Evolutionary conservation across 2,329 filamentous ascomycete species (phyloP), one percentile per base, ranked within the genome.

Genomic region (Pseudocercospora musae): DNA sequence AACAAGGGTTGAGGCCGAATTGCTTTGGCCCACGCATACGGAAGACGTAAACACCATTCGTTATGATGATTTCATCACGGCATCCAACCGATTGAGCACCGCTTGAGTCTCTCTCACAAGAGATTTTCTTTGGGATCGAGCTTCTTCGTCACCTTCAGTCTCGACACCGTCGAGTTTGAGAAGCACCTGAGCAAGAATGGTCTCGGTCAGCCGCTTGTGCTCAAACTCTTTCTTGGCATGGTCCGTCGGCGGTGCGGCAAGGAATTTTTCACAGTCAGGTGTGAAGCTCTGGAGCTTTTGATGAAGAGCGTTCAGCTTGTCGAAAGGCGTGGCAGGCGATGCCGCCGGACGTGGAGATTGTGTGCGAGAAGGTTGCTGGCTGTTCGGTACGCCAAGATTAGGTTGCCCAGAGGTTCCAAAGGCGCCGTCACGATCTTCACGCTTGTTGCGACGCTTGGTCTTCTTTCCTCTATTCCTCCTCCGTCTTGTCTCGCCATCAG

Each of bases 121-220:
- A 62, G 87, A 88, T 78, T 90, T 93, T 71, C 91, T 80, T 73
- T 80, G 84, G 11, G 81, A 77, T 65, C 90, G 82, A 25, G 89
- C 86, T 11, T 88, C 86, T 9, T 79, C 74, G 67, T 90, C 85
- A 4, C 89, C 89, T 53, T 89, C 87, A 0, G 87, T 88, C 68
- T 94, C 89, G 2, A 94, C 85, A 21, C 84, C 87, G 73, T 95
- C 91, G 42, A 92, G 76, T 78, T 93, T 94, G 66, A 95, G 77
- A 40, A 94, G 72, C 2, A 92, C 85, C 69, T 92, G 89, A 65
- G 88, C 86, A 80, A 95, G 81, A 42, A 92, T 84, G 4, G 88
- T 90, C 79, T 95, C 91, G 3, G 86, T 87, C 18, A 95, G 75
- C 73, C 85, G 88, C 73, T 89, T 87, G 74, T 94, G 88, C 71